These are phyloP conservation scores for Paspalum notatum DNA, from an alignment of 176 grass and related monocot species.

Conservation along the genomic window DNA sequence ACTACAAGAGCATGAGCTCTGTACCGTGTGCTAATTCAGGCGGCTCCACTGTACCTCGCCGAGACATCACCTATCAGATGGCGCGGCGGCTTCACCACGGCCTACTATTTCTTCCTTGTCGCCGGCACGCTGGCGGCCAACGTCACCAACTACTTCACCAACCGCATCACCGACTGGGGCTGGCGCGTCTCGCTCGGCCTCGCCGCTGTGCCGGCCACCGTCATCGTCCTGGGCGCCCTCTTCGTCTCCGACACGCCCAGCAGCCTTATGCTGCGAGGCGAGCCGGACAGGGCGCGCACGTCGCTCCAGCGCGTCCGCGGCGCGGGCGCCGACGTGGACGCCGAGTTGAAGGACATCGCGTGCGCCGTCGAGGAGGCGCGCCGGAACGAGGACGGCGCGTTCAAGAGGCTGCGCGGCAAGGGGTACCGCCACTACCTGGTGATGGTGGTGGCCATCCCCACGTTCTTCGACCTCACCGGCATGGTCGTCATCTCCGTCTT, in stretches of 20 bases:
- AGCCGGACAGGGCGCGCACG: not conserved
- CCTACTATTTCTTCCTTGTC: not conserved
- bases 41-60: slow-evolving; percentile 16
- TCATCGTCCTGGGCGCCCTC: not conserved
- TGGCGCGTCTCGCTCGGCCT: slow-evolving; percentile 17
- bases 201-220: not conserved
- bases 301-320: slow-evolving; percentile 12
- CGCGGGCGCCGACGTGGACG: not conserved
- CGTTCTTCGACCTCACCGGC: slow-evolving; percentile 62
- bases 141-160: slow-evolving; percentile 13
- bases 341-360: slow-evolving; percentile 49
- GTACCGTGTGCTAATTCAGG: not conserved
- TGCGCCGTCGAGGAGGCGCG: slow-evolving; percentile 42
- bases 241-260: slow-evolving; percentile 12
- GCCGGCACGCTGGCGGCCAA: not conserved
- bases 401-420: slow-evolving; percentile 34
- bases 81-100: slow-evolving; percentile 1
- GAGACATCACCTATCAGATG: slow-evolving; percentile 13
- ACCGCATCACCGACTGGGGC: slow-evolving; percentile 6
- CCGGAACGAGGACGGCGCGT: too few relatives aligned
- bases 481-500: slow-evolving; percentile 54
- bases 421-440: slow-evolving; percentile 58
- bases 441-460: slow-evolving; percentile 49
- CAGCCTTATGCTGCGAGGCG: not conserved
- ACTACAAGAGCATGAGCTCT: not conserved